Percentiles rank a stretch among this genome's conserved stretches.
Conservation (phyloP, 169 alveolate genomes). For the Plasmodium adleri region DNA sequence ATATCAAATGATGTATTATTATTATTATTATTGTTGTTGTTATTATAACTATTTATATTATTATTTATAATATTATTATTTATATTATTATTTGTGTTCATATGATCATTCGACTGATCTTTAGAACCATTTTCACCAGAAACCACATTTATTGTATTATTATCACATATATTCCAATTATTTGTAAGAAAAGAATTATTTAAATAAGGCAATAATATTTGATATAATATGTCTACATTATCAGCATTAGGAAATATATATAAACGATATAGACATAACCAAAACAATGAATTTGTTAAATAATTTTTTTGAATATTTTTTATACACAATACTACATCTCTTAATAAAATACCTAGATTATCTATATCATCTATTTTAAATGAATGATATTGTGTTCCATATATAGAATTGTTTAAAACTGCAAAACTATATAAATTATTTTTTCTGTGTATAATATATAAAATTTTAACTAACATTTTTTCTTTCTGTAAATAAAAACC, state of each 20-base stretch:
- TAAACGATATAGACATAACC: constrained; percentile 87
- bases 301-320: constrained; percentile 83
- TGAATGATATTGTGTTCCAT: constrained; percentile 83
- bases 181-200: constrained; percentile 81
- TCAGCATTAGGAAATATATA: constrained; percentile 84
- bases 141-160: constrained; percentile 54
- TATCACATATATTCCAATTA: constrained; percentile 83
- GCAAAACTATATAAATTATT: constrained; percentile 70
- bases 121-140: constrained; percentile 3
- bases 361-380: constrained; percentile 80
- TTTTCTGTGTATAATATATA: constrained; percentile 61
- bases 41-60: constrained; percentile 50
- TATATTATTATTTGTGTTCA: not conserved
- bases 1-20: constrained; percentile 16
- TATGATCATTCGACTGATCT: constrained; percentile 6
- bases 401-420: constrained; percentile 65
- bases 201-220: constrained; percentile 87
- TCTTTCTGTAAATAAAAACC: constrained; percentile 73
- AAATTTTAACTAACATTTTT: constrained; percentile 70
- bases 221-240: constrained; percentile 86
- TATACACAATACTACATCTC: constrained; percentile 84
- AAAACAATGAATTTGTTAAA: constrained; percentile 86
- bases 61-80: constrained; percentile 43
- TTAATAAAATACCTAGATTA: constrained; percentile 79
- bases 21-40: constrained; percentile 72